Evolutionary conservation across 345 rosid species (phyloP), one percentile per base, ranked within the genome.

Genomic region (Camelina sativa): DNA sequence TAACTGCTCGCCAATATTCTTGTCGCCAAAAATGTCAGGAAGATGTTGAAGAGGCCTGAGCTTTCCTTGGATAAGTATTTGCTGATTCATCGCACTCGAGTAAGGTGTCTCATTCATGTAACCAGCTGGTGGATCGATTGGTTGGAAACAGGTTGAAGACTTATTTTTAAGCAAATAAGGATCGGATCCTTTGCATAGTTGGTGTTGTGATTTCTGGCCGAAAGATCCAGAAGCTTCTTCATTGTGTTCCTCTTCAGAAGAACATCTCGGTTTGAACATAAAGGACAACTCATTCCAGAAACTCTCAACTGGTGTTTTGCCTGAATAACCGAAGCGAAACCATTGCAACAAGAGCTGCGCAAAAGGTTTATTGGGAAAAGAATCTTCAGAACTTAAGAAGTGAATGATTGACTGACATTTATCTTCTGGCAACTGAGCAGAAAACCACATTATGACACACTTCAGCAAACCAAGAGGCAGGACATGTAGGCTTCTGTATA

Each of bases 391-490:
- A 40, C 65, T 83, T 68, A 83, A 75, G 77, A 69, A 63, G 13
- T 60, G 77, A 72, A 92, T 82, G 79, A 90, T 77, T 44, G 74
- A 71, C 44, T 72, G 76, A 52, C 82, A 83, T 67, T 85, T 87
- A 71, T 71, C 79, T 72, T 81, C 87, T 30, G 89, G 75, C 66
- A 92, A 85, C 80, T 80, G 80, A 58, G 88, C 43, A 62, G 88
- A 86, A 79, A 89, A 88, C 96, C 93, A 92, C 79, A 84, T 85
- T 43, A 86, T 75, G 58, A 76, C 83, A 77, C 89, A 88, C 78
- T 85, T 83, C 6, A 91, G 83, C 76, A 89, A 75, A 44, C 93
- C 97, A 4, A 91, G 84, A 46, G 97, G 97, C 81, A 92, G 72
- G 76, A 84, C 77, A 64, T 79, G 80, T 62, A 88, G 83, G 82